A percentile compares a stretch with the other conserved stretches of the same genome.
These are phyloP conservation scores for Thamnidium elegans DNA, from an alignment of 192 early-diverging fungal species.

Conservation along the genomic window DNA sequence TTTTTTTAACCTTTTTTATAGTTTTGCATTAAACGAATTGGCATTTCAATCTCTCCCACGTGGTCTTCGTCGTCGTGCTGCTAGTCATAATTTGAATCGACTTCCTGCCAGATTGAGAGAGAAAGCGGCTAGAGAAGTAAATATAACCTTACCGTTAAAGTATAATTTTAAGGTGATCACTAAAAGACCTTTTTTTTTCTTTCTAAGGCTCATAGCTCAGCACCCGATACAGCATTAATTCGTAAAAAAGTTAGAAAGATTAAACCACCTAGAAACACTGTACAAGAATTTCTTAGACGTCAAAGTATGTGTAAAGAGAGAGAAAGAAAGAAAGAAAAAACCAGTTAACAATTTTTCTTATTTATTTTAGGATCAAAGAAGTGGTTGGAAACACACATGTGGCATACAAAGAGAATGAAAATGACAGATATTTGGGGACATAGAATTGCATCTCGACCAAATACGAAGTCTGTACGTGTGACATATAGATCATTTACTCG, in stretches of 20 bases:
- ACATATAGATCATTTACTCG: constrained; percentile 74
- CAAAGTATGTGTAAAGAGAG: constrained; percentile 13
- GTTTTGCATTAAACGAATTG: constrained; percentile 49
- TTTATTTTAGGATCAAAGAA: constrained; percentile 39
- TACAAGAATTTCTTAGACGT: constrained; percentile 5
- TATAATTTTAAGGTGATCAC: too few species aligned
- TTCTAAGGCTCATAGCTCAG: background rate
- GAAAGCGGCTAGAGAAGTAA: constrained; percentile 69
- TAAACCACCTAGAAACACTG: constrained; percentile 7
- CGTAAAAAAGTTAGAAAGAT: constrained; percentile 12
- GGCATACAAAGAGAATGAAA: constrained; percentile 98
- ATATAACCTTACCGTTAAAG: background rate
- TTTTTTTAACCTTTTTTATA: constrained; percentile 30
- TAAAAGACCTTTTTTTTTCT: background rate
- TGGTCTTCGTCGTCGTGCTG: constrained; percentile 88
- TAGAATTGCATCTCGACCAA: constrained; percentile 75
- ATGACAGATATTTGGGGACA: constrained; percentile 87
- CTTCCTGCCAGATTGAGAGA: constrained; percentile 81
- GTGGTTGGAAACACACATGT: constrained; percentile 97
- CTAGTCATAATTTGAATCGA: constrained; percentile 92
- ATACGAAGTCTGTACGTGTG: constrained; percentile 79
- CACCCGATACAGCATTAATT: background rate
- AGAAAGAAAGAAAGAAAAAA: background rate
- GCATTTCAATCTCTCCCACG: constrained; percentile 91
- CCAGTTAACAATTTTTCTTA: too few species aligned